Evolutionary conservation across 164 flowering plant species (phyloP).

Genomic region (Tetracentron sinense): DNA sequence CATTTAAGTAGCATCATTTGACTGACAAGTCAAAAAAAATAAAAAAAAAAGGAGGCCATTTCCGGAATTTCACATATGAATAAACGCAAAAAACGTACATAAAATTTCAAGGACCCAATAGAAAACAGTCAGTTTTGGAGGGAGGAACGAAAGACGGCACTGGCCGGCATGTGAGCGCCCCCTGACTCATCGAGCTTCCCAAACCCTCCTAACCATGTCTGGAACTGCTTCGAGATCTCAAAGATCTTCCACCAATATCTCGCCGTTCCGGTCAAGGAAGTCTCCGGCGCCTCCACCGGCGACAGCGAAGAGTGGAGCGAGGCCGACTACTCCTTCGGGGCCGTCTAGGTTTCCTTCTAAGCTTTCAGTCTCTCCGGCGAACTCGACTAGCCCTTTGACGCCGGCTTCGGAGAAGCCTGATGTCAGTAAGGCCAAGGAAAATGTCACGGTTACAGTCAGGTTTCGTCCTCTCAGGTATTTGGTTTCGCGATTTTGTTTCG

Average conservation of each 20-base stretch:
- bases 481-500: neutral
- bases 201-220: conserved; percentile 11
- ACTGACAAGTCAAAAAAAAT: no score
- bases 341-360: conserved; percentile 21
- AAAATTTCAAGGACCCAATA: neutral
- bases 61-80: neutral
- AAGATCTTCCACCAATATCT: conserved; percentile 38
- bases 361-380: conserved; percentile 13
- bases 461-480: conserved; percentile 82
- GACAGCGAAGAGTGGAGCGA: conserved; percentile 5
- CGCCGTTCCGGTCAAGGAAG: conserved; percentile 62
- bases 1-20: no score
- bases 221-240: conserved; percentile 30
- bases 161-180: conserved; percentile 20
- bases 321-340: conserved; percentile 37
- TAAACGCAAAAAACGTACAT: neutral
- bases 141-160: conserved; percentile 10
- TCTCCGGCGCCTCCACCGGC: conserved; percentile 25
- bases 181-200: neutral
- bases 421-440: conserved; percentile 52
- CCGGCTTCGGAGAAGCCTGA: conserved; percentile 28
- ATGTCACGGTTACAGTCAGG: conserved; percentile 82
- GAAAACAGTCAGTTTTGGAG: conserved; percentile 12
- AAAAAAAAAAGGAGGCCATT: neutral
- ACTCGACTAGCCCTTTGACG: conserved; percentile 12